Base-by-base conservation (phyloP, 75 land plant genomes). In the Cupressus sempervirens region DNA sequence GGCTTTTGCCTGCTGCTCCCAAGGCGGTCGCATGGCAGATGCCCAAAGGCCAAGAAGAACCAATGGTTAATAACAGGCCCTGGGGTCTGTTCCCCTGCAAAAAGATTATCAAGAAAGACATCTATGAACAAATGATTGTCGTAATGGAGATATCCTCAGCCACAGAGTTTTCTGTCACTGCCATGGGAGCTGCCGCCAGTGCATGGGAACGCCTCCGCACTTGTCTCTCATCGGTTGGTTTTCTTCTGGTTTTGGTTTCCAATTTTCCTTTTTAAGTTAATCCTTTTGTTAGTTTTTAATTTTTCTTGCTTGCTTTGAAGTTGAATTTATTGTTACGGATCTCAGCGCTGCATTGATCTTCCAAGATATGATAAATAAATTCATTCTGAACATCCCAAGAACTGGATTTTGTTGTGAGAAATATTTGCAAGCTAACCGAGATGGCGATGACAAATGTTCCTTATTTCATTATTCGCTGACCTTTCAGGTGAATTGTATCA, bases 71-170 rank as follows among this genome's bases (percentile, higher is more conserved):
- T 30, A 62, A 73, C 11, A 48, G 82, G 20, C 50, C 87, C 0
- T 91, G 90, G 89, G 84, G 14, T 43, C 88, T 90, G 87, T 86
- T 85, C 87, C 87, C 86, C 40, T 88, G 92, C 88, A 85, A 80
- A 4, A 89, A 89, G 74, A 53, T 56, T 5, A 16, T 35, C 30
- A 53, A 67, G 53, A 30, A 40, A 11, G 11, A 40, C 53, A 43
- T 67, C 18, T 20, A 18, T 11, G 87, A 40, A 12, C 32, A 43
- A 13, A 65, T 32, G 20, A n/a, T 85, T 18, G 92, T 83, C 36
- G 84, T 89, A 48, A 88, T 94, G 14, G 96, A 94, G 83, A 89
- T 94, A 3, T 93, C 91, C 86, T 84, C 92, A 3, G 92, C 91
- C 3, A 89, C 88, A 38, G 91, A 91, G 75, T 94, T 94, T 75